Evolutionary conservation across 306 rosid species (phyloP), one percentile per base, ranked within the genome.

Genomic region (Ochetophila trinervis): DNA sequence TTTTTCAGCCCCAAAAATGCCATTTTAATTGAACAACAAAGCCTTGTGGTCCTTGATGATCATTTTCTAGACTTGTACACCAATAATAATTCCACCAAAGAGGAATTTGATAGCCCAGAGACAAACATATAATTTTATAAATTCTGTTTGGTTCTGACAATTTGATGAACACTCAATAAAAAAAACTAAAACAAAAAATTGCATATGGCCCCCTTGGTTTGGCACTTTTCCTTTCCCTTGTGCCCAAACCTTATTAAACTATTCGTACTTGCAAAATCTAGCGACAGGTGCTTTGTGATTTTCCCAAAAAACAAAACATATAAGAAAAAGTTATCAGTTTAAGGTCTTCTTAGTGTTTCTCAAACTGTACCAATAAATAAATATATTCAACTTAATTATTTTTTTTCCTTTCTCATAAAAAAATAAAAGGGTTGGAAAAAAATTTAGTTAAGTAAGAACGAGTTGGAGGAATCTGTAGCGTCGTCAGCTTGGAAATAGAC

Each of bases 221-320:
- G 54, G 67, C 71, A 61, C 65, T 37, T 52, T 50, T 51, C 34
- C 55, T 60, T 72, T 67, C 69, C 35, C 67, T 20, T 56, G 53
- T 49, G 30, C 16, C 61, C 49, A 53, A 37, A 50, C 34, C 40
- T 60, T 11, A 47, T 36, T 54, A 71, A 60, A 63, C 56, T 36
- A 57, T 47, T 56, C 12, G 62, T 71, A 48, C 74, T 66, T 36
- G 53, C 56, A 50, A 66, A 77, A 71, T 70, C 80, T 37, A 66
- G 37, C 4, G 73, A 66, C 32, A 45, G 73, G 27, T 64, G 34
- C 72, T 13, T n/a, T 51, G 54, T 63, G 61, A 9, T 50, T 63
- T 70, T 47, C 69, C 42, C 0, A 15, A 6, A 36, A n/a, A 35
- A 18, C 44, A 55, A 68, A 17, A 44, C 10, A 52, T 55, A 22